These are phyloP conservation scores for Solanum stenotomum DNA, from an alignment of 257 asterid genomes.

Conservation along the genomic window DNA sequence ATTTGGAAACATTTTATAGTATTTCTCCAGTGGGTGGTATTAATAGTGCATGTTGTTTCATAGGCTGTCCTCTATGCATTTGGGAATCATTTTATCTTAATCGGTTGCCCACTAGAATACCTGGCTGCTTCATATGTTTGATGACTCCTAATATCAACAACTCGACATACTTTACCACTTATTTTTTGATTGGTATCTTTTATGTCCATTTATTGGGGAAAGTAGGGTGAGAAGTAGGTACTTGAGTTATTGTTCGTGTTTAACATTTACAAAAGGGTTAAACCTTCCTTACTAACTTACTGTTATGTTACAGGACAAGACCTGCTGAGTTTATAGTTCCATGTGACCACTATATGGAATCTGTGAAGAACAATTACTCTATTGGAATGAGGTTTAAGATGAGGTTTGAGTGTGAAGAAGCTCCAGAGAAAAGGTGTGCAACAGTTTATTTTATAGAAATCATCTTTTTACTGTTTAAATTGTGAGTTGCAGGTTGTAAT, in stretches of 20 bases:
- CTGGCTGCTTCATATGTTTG: background rate
- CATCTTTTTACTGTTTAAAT: background rate
- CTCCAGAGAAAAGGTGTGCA: constrained; percentile 90
- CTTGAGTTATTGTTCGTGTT: background rate
- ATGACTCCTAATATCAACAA: background rate
- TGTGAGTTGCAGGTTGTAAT: background rate
- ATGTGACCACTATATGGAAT: constrained; percentile 71
- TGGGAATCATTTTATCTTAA: background rate
- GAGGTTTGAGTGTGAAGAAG: constrained; percentile 98
- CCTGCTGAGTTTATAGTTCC: constrained; percentile 92
- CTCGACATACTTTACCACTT: background rate
- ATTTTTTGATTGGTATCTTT: background rate
- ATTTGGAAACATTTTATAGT: background rate
- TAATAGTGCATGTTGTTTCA: background rate
- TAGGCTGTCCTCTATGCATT: background rate
- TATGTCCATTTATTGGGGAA: background rate
- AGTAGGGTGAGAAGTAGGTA: background rate
- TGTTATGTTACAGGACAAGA: constrained; percentile 54
- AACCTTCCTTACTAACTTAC: background rate
- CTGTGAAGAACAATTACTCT: constrained; percentile 58
- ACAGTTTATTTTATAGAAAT: background rate
- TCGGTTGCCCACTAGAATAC: background rate
- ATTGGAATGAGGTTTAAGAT: constrained; percentile 95
- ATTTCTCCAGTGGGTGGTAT: background rate
- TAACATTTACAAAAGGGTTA: background rate